Conservation (phyloP, 768 basidiomycete genomes). For the Coprinopsis strossmayeri region DNA sequence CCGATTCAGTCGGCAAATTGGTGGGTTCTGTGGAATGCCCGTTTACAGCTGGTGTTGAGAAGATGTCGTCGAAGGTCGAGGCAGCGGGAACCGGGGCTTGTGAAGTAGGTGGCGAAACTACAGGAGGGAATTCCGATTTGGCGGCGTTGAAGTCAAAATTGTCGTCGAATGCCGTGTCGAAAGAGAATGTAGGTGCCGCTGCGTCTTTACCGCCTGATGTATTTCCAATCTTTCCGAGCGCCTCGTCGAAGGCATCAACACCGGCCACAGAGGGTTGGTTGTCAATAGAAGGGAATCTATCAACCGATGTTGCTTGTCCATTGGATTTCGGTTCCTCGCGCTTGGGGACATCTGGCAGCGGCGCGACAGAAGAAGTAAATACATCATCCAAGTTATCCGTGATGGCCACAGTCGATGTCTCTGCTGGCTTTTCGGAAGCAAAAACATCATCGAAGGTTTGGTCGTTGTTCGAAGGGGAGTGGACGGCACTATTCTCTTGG, state of each 20-base stretch:
- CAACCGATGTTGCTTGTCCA: not conserved
- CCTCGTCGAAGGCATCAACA: conserved; percentile 70
- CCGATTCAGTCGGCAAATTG: not conserved
- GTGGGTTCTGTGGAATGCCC: conserved; percentile 4
- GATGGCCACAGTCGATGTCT: conserved; percentile 18
- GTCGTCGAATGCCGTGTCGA: conserved; percentile 53
- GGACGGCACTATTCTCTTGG: conserved; percentile 18
- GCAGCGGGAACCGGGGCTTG: conserved; percentile 16
- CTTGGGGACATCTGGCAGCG: not conserved
- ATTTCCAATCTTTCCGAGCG: conserved; percentile 53
- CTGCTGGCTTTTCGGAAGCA: conserved; percentile 20
- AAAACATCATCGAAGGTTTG: conserved; percentile 55
- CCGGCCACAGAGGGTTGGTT: conserved; percentile 27
- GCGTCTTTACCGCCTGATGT: conserved; percentile 25
- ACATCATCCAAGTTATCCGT: conserved; percentile 16
- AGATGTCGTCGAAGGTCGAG: conserved; percentile 16
- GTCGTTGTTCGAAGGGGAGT: not conserved
- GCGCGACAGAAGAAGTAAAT: not conserved
- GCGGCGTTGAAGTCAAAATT: conserved; percentile 58
- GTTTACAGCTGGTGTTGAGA: conserved; percentile 6
- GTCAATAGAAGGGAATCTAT: conserved; percentile 6
- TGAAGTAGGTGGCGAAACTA: conserved; percentile 2
- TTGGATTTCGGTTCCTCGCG: not conserved
- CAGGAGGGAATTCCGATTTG: conserved; percentile 12
- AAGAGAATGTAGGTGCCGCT: conserved; percentile 40